Conservation (phyloP, 352 stramenopile species). For the Phytophthora ohioensis region DNA sequence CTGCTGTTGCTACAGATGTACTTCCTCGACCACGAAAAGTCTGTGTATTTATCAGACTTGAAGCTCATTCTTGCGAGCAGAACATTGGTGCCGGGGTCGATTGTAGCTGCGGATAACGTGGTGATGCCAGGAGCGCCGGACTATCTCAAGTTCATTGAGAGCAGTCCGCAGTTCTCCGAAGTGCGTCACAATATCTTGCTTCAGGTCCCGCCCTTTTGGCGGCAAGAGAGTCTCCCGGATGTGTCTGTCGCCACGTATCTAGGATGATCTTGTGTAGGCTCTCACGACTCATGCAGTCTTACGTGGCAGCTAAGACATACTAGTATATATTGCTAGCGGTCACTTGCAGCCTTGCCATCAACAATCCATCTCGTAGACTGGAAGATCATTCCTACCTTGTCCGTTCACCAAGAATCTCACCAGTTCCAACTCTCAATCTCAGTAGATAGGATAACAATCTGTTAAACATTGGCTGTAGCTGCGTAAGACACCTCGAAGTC, state of each 20-base stretch:
- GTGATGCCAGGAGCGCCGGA: conserved; percentile 51
- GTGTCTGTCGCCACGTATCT: not conserved
- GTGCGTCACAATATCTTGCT: conserved; percentile 20
- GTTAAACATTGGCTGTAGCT: not conserved
- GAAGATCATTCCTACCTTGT: too few species aligned
- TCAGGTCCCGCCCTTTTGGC: not conserved
- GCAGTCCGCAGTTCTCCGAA: conserved; percentile 44
- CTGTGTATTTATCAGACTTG: conserved; percentile 49
- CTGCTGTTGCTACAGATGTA: conserved; percentile 24
- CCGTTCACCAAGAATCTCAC: too few species aligned
- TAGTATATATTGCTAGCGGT: too few species aligned
- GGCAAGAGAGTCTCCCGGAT: not conserved
- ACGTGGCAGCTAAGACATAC: too few species aligned
- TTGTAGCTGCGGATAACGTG: conserved; percentile 63
- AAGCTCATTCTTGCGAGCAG: conserved; percentile 57
- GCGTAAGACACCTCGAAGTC: not conserved
- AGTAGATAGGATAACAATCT: too few species aligned
- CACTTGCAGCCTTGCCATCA: too few species aligned
- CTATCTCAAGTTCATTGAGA: conserved; percentile 56
- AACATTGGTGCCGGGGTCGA: conserved; percentile 41
- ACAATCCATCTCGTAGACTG: too few species aligned
- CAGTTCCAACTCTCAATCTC: too few species aligned
- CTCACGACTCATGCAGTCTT: too few species aligned
- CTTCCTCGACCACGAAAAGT: conserved; percentile 68
- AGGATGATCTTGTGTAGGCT: not conserved